Evolutionary conservation across 2,329 filamentous ascomycete species (phyloP).

Genomic region (Paramyrothecium roridum): DNA sequence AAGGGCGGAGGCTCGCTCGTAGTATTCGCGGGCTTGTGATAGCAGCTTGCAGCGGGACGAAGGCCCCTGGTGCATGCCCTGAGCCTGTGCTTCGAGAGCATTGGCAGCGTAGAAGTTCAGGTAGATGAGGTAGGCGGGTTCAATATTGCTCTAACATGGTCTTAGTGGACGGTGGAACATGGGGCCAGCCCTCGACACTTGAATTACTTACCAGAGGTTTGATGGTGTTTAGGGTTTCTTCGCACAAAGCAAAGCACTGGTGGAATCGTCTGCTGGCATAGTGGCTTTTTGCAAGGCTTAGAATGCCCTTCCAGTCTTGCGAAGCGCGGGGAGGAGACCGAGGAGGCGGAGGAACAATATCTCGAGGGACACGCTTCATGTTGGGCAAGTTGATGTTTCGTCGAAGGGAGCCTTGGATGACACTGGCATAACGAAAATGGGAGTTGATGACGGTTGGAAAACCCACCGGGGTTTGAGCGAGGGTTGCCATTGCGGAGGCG

Average conservation of each 20-base stretch:
- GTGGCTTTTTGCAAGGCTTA: neutral
- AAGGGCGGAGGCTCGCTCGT: slow-evolving; percentile 44
- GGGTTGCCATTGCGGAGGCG: neutral
- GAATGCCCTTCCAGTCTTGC: neutral
- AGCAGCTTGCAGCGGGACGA: slow-evolving; percentile 45
- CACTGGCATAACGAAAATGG: neutral
- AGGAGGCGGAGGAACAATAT: neutral
- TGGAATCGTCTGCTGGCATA: neutral
- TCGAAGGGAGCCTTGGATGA: neutral
- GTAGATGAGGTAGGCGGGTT: slow-evolving; percentile 55
- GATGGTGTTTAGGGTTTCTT: neutral
- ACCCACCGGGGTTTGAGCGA: neutral
- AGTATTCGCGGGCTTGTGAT: slow-evolving; percentile 49
- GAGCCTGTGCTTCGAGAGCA: slow-evolving; percentile 55
- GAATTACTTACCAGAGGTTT: neutral
- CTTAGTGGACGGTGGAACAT: neutral
- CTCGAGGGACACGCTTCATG: neutral
- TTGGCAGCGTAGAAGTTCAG: slow-evolving; percentile 60
- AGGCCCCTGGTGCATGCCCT: slow-evolving; percentile 41
- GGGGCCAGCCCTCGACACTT: neutral
- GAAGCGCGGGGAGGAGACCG: neutral
- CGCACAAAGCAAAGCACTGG: neutral
- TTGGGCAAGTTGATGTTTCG: neutral
- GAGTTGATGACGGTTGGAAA: neutral
- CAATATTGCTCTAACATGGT: slow-evolving; percentile 31